These are phyloP conservation scores for Lolium rigidum DNA, from an alignment of 176 grass and related monocot genomes.

Conservation along the genomic window DNA sequence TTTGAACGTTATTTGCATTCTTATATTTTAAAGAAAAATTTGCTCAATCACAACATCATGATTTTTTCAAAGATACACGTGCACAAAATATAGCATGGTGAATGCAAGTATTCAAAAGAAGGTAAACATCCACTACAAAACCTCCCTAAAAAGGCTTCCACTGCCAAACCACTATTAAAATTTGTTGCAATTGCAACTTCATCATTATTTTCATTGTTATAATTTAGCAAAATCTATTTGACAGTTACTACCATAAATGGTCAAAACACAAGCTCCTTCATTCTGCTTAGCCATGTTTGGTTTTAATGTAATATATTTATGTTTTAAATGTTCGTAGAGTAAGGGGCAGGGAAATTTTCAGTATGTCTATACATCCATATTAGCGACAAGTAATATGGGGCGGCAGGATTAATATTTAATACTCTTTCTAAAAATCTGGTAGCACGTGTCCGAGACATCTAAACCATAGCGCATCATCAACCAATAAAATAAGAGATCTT, in stretches of 20 bases:
- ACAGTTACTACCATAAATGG: background rate
- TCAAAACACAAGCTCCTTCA: background rate
- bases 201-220: background rate
- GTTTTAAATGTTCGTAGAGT: background rate
- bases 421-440: background rate
- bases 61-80: background rate
- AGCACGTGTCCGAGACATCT: background rate
- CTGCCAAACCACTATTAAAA: background rate
- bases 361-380: no score
- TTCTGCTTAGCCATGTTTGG: background rate
- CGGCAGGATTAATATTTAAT: no score
- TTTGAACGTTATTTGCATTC: background rate
- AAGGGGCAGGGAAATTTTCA: background rate
- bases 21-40: background rate
- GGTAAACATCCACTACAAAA: background rate
- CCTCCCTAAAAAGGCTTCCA: background rate
- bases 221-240: background rate
- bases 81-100: constrained; percentile 1
- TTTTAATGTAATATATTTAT: background rate
- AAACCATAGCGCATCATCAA: background rate
- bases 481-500: background rate
- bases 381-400: no score
- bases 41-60: background rate
- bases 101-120: background rate
- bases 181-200: background rate